phyloP scores from a whole-genome alignment of 140 eudicot genomes.

The Erigeron philadelphicus region DNA sequence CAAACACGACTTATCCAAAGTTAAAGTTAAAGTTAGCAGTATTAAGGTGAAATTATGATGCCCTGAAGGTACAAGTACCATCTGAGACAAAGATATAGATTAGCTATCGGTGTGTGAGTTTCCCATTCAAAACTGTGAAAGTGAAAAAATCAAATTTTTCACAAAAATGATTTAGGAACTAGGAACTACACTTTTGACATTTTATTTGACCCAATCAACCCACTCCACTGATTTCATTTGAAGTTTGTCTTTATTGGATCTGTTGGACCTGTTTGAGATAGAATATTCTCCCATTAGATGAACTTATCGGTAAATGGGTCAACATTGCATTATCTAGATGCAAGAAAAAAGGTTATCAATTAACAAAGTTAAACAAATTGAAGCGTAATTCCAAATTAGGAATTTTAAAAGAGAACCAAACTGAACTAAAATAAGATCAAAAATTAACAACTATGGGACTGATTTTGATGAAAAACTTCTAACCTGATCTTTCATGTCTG shows the following conservation, averaged over 20 bases:
- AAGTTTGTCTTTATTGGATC: background rate
- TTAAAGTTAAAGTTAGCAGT: too few relatives aligned
- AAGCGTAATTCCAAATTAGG: background rate
- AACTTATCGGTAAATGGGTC: background rate
- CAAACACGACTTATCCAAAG: too few relatives aligned
- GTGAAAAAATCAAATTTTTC: too few relatives aligned
- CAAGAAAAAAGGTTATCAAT: background rate
- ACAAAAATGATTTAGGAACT: too few relatives aligned
- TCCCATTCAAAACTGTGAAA: too few relatives aligned
- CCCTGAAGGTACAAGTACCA: too few relatives aligned
- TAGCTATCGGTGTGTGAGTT: too few relatives aligned
- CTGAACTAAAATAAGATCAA: background rate
- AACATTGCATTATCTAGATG: background rate
- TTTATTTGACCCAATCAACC: too few relatives aligned
- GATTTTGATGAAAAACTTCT: constrained; percentile 3
- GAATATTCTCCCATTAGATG: background rate
- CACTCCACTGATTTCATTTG: too few relatives aligned
- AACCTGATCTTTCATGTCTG: constrained; percentile 50
- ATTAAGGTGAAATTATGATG: too few relatives aligned
- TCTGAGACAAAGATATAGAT: too few relatives aligned
- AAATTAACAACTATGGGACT: background rate
- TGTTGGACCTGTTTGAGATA: background rate
- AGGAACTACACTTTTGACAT: too few relatives aligned
- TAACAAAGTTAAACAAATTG: background rate
- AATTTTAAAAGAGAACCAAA: background rate